Percentiles rank a stretch among this genome's conserved stretches.
These are phyloP conservation scores for Kazachstania bromeliacearum DNA, from an alignment of 805 yeast genomes.

Conservation along the genomic window DNA sequence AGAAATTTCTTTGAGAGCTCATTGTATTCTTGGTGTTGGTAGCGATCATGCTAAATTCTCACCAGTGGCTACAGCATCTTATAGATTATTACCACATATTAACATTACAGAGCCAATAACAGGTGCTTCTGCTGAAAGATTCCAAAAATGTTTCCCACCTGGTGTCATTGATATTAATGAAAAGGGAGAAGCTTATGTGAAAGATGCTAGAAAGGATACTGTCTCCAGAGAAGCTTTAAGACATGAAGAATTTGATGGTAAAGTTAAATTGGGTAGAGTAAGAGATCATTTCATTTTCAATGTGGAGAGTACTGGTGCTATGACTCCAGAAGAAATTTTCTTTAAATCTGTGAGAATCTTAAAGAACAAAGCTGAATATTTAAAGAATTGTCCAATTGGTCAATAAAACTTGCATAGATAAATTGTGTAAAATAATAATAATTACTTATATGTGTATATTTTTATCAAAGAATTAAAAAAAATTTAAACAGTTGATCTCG, in stretches of 20 bases:
- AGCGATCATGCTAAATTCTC: conserved; percentile 95
- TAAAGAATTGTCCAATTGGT: conserved; percentile 69
- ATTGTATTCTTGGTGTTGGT: conserved; percentile 86
- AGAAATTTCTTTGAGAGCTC: conserved; percentile 83
- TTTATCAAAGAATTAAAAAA: too few relatives aligned
- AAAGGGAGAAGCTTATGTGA: conserved; percentile 64
- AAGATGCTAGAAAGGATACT: conserved; percentile 89
- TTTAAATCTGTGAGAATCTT: conserved; percentile 80
- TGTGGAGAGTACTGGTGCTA: conserved; percentile 92
- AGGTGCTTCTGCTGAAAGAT: conserved; percentile 68
- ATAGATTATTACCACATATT: conserved; percentile 83
- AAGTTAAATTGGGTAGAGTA: conserved; percentile 82
- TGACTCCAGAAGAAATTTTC: conserved; percentile 94
- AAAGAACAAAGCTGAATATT: conserved; percentile 73
- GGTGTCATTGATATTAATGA: conserved; percentile 79
- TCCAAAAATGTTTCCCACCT: conserved; percentile 83
- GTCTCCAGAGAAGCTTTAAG: conserved; percentile 94
- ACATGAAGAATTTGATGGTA: conserved; percentile 82
- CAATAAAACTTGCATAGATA: conserved; percentile 30
- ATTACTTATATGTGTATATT: too few relatives aligned
- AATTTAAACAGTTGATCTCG: background rate
- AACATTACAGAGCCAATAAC: conserved; percentile 63
- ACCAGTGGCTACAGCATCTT: conserved; percentile 94
- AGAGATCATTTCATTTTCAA: conserved; percentile 92
- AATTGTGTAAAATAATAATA: conserved; percentile 1